Base-by-base conservation (phyloP, 257 asterid genomes). In the Nicotiana tomentosiformis region DNA sequence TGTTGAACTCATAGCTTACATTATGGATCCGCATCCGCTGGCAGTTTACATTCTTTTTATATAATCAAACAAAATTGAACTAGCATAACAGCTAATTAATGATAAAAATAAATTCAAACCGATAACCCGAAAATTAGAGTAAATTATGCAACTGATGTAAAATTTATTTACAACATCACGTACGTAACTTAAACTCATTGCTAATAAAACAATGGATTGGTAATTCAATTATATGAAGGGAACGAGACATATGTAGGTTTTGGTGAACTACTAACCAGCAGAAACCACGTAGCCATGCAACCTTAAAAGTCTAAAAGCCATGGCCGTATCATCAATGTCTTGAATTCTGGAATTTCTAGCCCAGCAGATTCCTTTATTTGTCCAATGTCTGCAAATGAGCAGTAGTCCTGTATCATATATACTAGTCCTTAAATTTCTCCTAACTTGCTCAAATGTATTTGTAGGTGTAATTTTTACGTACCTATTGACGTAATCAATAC, bases 261-360 rank as follows among this genome's bases (percentile, higher is more conserved):
- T 7, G 32, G 23, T 46, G 37, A 46, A 12, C 1, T 33, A 23
- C 39, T 46, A 1, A 96, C 98, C 97, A 14, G 97, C 85, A 5
- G 97, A 89, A 86, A 96, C 91, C 0, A 87, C 60, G 87, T 91
- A 88, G 0, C 99, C 98, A 51, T 96, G 97, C 93, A 93, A 82
- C 84, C 99, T 90, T 61, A 96, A 78, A 15, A 94, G 91, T 72
- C 99, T 89, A 65, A 96, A 96, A 14, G 87, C 99, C 98, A 96
- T 93, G 2, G 99, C 93, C 0, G 99, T 96, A 89, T 90, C 98
- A 56, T 94, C 99, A 12, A 96, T 89, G 81, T 96, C 98, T 30
- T 89, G 83, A 77, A 96, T 90, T 5, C 67, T 81, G 3, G 93
- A 87, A 68, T 91, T 89, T 83, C 97, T 90, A 7, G 98, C 98